Conservation (phyloP, 2,329 filamentous ascomycete species). For the Macroventuria anomochaeta region DNA sequence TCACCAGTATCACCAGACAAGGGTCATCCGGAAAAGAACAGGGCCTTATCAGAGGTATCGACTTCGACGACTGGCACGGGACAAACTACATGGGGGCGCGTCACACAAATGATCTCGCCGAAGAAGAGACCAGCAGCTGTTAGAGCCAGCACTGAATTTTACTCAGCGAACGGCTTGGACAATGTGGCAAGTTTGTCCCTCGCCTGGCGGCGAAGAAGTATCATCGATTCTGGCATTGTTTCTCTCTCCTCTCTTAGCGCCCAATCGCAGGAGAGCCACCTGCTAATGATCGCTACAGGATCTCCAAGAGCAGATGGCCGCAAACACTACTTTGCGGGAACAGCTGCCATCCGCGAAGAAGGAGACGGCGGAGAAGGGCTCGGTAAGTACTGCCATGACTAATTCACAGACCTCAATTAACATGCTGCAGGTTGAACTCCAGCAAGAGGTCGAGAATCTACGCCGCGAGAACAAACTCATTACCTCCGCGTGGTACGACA, state of each 20-base stretch:
- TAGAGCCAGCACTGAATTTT: conserved; percentile 26
- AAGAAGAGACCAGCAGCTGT: conserved; percentile 26
- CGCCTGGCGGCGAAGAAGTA: conserved; percentile 36
- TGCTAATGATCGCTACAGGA: conserved; percentile 37
- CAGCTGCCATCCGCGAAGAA: conserved; percentile 45
- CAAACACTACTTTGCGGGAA: conserved; percentile 33
- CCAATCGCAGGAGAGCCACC: conserved; percentile 15
- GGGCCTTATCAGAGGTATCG: conserved; percentile 30
- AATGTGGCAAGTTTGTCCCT: conserved; percentile 44
- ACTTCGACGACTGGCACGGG: conserved; percentile 31
- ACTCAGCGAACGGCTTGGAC: conserved; percentile 17
- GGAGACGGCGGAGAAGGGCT: conserved; percentile 46
- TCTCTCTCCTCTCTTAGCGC: conserved; percentile 10
- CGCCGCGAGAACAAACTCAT: conserved; percentile 81
- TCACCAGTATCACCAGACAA: conserved; percentile 21
- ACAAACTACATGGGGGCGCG: conserved; percentile 34
- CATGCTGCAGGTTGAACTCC: conserved; percentile 36
- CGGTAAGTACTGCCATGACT: conserved; percentile 31
- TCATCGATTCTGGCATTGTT: conserved; percentile 26
- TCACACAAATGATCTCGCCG: conserved; percentile 32
- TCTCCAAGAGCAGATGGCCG: conserved; percentile 37
- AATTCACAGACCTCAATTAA: neutral
- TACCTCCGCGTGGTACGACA: conserved; percentile 84
- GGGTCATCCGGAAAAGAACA: conserved; percentile 17
- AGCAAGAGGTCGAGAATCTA: conserved; percentile 68